A percentile compares a stretch with the other conserved stretches of the same genome.
phyloP scores from a whole-genome alignment of 305 asterid species.

The Ajuga reptans region DNA sequence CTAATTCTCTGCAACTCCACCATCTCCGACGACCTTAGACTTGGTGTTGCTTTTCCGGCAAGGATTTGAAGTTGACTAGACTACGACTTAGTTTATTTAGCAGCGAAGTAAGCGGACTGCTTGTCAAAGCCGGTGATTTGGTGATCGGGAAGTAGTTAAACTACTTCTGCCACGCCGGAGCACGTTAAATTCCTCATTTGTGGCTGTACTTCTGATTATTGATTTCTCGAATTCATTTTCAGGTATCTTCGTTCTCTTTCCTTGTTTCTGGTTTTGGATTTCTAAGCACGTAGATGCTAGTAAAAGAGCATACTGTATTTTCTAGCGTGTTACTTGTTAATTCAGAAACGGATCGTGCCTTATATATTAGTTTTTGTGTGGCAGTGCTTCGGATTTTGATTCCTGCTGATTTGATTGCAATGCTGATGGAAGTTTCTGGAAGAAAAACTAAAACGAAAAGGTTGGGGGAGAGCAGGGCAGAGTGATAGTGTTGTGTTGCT shows the following conservation, averaged over 20 bases:
- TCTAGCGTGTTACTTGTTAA: neutral
- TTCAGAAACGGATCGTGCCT: slow-evolving; percentile 6
- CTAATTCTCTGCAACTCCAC: slow-evolving; percentile 1
- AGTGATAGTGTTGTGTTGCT: slow-evolving; percentile 20
- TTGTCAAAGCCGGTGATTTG: neutral
- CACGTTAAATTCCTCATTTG: neutral
- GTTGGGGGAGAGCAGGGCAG: slow-evolving; percentile 19
- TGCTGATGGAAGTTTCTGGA: slow-evolving; percentile 23
- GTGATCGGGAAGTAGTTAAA: neutral
- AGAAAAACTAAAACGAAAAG: slow-evolving; percentile 9
- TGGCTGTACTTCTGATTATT: neutral
- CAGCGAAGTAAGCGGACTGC: slow-evolving; percentile 5
- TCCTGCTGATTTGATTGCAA: slow-evolving; percentile 21
- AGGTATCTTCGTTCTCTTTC: slow-evolving; percentile 14
- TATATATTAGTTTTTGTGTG: slow-evolving; percentile 1
- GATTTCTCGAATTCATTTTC: slow-evolving; percentile 2
- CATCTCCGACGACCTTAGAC: neutral
- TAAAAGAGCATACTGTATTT: neutral
- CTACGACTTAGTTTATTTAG: slow-evolving; percentile 10
- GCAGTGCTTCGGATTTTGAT: slow-evolving; percentile 7
- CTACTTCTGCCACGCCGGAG: neutral
- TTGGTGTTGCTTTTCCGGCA: neutral
- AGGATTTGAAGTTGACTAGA: slow-evolving; percentile 1
- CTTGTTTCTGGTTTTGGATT: neutral
- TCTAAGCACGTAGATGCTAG: neutral